Base-by-base conservation (phyloP, 139 green algal genomes). In the Axilococcus clingmanii region DNA sequence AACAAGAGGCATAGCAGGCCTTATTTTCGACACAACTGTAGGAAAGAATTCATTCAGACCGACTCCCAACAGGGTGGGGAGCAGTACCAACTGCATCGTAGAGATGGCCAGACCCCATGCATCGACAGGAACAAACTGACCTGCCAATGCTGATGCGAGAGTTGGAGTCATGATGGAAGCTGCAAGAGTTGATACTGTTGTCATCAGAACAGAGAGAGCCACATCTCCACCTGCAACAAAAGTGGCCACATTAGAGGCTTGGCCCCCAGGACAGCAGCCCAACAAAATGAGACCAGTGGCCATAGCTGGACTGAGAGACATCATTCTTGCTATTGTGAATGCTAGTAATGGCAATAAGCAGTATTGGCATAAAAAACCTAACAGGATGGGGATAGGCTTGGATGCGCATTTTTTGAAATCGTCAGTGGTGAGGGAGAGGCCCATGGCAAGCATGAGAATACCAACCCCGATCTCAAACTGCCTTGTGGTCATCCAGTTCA, bases 381-480 rank as follows among this genome's bases (percentile, higher is more conserved):
- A 50, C 11, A 57, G 41, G 24, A 94, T 82, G 3, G 81, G 73
- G 34, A 57, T 76, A 3, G 84, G 84, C 19, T 84, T 77, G 25
- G 48, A 38, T 14, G 63, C 51, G 50, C 72, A 80, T 55, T 74
- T 52, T 25, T 77, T 73, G 55, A 93, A 88, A 60, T 93, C 81
- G 3, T 88, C 74, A 28, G 85, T 60, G n/a, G 78, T 85, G 9
- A 93, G 68, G 8, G 76, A 86, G 45, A 93, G 65, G 24, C 83
- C 83, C 83, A 93, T 93, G 53, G 65, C 77, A 27, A 92, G 69
- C 84, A 94, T 91, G 20, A 94, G 69, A 29, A 88, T 65, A 30
- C 73, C 76, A 36, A 94, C 68, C 3, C 59, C 68, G 29, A 49
- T 41, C 20, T 79, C 85, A 67, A 89, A 93, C 25, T 81, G 57